Evolutionary conservation across 192 early-diverging fungal species (phyloP), one percentile per base, ranked within the genome.

Genomic region (Backusella tuberculispora): DNA sequence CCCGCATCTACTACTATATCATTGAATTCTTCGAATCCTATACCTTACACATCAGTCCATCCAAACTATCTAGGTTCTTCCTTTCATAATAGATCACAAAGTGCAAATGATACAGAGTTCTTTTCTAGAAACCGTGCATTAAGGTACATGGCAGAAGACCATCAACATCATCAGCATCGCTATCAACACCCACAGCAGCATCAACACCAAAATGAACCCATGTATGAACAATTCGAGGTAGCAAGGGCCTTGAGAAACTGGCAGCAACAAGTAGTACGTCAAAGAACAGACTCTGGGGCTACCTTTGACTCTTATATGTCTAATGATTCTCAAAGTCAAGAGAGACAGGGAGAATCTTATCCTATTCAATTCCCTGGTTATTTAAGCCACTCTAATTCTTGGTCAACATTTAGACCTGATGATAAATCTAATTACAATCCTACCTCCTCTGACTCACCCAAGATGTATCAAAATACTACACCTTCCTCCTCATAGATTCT

Each of bases 11-110:
- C 43, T 7, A 44, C 56, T 44, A 47, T 44, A n/a, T 40, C 63
- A 24, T 48, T 29, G 8, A 34, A 19, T 7, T 43, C 42, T 40
- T 67, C 41, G n/a, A 43, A 40, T 24, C 43, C 47, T 29, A 46
- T 46, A 29, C 63, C 45, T 15, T 48, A 24, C 12, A 65, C 24
- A 19, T 42, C 34, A 42, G 24, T 53, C 37, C 69, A 53, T 56
- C 69, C 48, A 29, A 13, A 45, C 26, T 24, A 34, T 45, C 24
- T 43, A 14, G 29, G 26, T 47, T 26, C 73, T 24, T 17, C 69
- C 15, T 71, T 64, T 38, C 73, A 74, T 34, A 50, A 42, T 40
- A 44, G 73, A 41, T 74, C 73, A 6, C 63, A 66, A n/a, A 74
- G 73, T 64, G 73, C 73, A 21, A 74, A 74, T 34, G 73, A 74